Conservation (phyloP, 2,329 filamentous ascomycete species). For the Waltergamsia citrina region DNA sequence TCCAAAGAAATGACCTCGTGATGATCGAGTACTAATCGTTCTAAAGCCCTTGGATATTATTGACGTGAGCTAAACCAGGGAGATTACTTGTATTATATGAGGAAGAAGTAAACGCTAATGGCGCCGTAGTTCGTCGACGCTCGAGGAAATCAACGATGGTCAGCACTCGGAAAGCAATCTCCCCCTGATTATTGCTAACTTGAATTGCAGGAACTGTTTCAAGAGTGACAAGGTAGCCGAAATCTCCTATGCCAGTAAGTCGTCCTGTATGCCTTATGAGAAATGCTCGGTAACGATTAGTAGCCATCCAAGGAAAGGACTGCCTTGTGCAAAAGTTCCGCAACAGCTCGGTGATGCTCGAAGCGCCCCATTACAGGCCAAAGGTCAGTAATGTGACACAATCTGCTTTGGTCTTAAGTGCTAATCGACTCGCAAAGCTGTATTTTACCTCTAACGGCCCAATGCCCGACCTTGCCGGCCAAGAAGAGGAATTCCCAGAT, state of each 20-base stretch:
- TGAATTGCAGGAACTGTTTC: conserved; percentile 58
- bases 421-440: conserved; percentile 23
- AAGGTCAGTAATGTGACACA: conserved; percentile 45
- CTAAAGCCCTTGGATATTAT: conserved; percentile 62
- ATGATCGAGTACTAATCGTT: conserved; percentile 22
- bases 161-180: neutral
- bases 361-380: conserved; percentile 71
- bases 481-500: conserved; percentile 65
- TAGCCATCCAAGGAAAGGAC: conserved; percentile 86
- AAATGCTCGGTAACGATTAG: conserved; percentile 9
- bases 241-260: conserved; percentile 88
- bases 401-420: neutral
- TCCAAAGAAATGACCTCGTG: conserved; percentile 1
- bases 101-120: too few relatives aligned
- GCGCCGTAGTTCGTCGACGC: conserved; percentile 61
- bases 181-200: neutral
- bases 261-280: rapidly evolving
- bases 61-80: conserved; percentile 35
- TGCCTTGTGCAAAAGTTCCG: conserved; percentile 91
- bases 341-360: conserved; percentile 93
- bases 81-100: neutral
- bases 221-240: conserved; percentile 79
- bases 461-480: conserved; percentile 46
- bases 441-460: conserved; percentile 42
- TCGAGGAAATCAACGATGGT: conserved; percentile 63